Percentiles rank a stretch among this genome's conserved stretches.
phyloP scores from a whole-genome alignment of 805 yeast species.

The Yamadazyma sp. region DNA sequence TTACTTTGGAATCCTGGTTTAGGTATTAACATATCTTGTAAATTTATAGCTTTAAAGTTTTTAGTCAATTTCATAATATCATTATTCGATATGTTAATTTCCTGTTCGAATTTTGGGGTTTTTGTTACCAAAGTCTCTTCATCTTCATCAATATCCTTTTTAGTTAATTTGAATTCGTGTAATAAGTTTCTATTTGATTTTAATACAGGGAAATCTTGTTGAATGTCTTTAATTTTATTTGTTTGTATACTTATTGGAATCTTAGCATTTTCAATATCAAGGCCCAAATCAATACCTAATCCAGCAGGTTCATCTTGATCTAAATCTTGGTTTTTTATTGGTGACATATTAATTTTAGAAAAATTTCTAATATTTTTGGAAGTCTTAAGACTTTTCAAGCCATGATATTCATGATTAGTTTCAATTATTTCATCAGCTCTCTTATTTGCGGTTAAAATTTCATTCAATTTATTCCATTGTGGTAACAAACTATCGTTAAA shows the following conservation, averaged over 20 bases:
- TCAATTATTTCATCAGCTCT: conserved; percentile 3
- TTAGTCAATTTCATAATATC: neutral
- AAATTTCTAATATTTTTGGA: neutral
- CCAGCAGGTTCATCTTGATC: conserved; percentile 15
- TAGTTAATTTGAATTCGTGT: conserved; percentile 9
- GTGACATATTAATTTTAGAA: conserved; percentile 5
- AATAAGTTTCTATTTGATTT: conserved; percentile 8
- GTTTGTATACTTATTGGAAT: conserved; percentile 32
- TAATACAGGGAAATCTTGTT: conserved; percentile 2
- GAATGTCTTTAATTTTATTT: conserved; percentile 26
- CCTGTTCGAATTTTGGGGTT: conserved; percentile 6
- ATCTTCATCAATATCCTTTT: conserved; percentile 11
- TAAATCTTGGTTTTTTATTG: conserved; percentile 1
- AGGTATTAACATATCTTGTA: conserved; percentile 9
- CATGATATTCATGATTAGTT: conserved; percentile 6
- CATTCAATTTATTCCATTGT: conserved; percentile 23
- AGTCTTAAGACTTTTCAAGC: conserved; percentile 19
- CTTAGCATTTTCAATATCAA: conserved; percentile 22
- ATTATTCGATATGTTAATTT: conserved; percentile 3
- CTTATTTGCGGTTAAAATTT: conserved; percentile 4
- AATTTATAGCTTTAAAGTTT: neutral
- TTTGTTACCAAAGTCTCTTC: conserved; percentile 14
- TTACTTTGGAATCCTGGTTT: conserved; percentile 8
- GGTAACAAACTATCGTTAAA: conserved; percentile 26
- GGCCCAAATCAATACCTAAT: conserved; percentile 29